Evolutionary conservation across 2,329 filamentous ascomycete species (phyloP).

Genomic region (Penicillium sp.): DNA sequence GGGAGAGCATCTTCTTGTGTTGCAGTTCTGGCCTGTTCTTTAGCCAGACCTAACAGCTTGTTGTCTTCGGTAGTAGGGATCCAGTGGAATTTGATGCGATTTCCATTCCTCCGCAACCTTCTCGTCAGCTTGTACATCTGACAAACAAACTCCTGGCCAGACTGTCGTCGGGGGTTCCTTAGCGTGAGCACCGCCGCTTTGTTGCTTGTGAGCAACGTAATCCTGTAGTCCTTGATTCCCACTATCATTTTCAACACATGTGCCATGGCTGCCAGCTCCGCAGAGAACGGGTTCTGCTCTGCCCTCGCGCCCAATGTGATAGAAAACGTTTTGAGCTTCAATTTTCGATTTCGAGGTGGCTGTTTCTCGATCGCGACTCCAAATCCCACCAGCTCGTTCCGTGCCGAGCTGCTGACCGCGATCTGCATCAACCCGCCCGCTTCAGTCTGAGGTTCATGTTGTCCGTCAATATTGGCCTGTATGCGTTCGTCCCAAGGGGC

Average conservation of each 20-base stretch:
- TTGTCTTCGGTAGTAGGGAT: constrained; percentile 16
- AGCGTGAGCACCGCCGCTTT: constrained; percentile 24
- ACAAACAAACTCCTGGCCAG: constrained; percentile 18
- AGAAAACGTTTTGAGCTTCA: constrained; percentile 21
- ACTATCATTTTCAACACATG: constrained; percentile 17
- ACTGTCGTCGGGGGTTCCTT: constrained; percentile 22
- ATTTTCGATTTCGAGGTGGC: constrained; percentile 28
- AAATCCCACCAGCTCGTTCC: constrained; percentile 20
- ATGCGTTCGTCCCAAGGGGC: not conserved
- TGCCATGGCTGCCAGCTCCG: constrained; percentile 26
- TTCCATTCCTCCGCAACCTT: constrained; percentile 20
- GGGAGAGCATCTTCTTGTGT: constrained; percentile 18
- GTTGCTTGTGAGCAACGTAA: constrained; percentile 23
- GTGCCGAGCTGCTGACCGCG: constrained; percentile 21
- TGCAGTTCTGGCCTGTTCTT: constrained; percentile 20
- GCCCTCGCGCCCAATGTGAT: constrained; percentile 17
- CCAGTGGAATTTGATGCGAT: constrained; percentile 19
- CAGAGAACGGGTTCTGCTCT: constrained; percentile 25
- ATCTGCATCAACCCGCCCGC: constrained; percentile 12
- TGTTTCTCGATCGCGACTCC: constrained; percentile 26
- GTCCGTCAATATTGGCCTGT: not conserved
- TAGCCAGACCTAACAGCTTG: constrained; percentile 19
- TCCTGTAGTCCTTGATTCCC: constrained; percentile 18
- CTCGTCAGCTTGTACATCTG: constrained; percentile 25
- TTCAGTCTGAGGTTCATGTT: not conserved